Evolutionary conservation across 2,329 filamentous ascomycete species (phyloP).

Genomic region (Fusarium phyllophilum): DNA sequence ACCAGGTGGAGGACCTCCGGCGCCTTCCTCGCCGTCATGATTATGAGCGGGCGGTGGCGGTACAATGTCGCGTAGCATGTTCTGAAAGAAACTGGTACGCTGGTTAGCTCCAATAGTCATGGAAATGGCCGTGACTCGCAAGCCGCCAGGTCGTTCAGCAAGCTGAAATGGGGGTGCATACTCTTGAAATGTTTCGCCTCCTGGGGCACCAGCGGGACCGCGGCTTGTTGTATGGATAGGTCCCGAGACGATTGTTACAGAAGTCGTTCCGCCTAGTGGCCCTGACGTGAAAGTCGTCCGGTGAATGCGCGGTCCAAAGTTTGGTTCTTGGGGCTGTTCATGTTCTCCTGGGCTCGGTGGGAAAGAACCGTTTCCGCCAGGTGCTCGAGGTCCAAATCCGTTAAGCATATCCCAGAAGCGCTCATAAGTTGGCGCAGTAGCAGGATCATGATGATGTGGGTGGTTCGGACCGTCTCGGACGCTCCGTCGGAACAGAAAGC

Average conservation of each 20-base stretch:
- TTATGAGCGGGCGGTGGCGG: constrained; percentile 44
- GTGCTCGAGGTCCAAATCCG: constrained; percentile 45
- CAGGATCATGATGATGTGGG: constrained; percentile 44
- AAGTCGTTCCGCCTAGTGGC: constrained; percentile 55
- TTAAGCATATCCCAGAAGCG: constrained; percentile 59
- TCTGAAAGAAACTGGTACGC: constrained; percentile 56
- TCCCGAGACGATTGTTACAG: constrained; percentile 60
- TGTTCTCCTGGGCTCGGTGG: constrained; percentile 20
- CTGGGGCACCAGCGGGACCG: constrained; percentile 31
- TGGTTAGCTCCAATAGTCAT: constrained; percentile 48
- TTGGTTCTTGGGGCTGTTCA: constrained; percentile 19
- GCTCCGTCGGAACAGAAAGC: constrained; percentile 54
- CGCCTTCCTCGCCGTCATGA: constrained; percentile 35
- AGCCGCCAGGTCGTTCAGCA: constrained; percentile 20
- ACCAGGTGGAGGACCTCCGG: constrained; percentile 29
- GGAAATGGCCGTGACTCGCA: constrained; percentile 33
- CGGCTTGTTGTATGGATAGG: constrained; percentile 41
- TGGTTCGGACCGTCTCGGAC: constrained; percentile 45
- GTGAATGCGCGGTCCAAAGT: constrained; percentile 47
- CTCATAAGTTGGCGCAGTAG: constrained; percentile 51
- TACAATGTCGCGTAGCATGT: constrained; percentile 54
- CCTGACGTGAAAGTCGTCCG: constrained; percentile 52
- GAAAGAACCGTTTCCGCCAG: constrained; percentile 23
- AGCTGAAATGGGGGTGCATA: constrained; percentile 48
- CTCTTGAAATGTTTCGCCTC: constrained; percentile 59